A percentile compares a stretch with the other conserved stretches of the same genome.
phyloP scores from a whole-genome alignment of 805 yeast genomes.

The Saccharomycopsis sp. region DNA sequence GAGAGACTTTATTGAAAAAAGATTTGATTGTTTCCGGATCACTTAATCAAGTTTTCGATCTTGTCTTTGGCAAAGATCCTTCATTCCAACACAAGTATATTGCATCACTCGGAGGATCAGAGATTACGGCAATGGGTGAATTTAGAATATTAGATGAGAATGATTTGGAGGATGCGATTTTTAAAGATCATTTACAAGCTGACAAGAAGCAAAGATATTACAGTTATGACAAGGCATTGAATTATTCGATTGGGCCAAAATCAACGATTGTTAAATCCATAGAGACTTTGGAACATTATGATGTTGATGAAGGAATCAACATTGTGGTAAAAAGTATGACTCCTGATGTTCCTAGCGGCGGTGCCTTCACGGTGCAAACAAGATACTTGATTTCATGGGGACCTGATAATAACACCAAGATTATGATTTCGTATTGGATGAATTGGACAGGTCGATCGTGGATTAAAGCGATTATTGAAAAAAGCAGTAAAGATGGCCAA shows the following conservation, averaged over 20 bases:
- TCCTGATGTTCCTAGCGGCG: constrained; percentile 95
- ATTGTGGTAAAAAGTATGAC: constrained; percentile 63
- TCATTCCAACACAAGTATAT: constrained; percentile 37
- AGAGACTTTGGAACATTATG: constrained; percentile 50
- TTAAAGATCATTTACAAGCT: constrained; percentile 31
- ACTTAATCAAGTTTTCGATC: constrained; percentile 62
- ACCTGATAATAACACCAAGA: constrained; percentile 46
- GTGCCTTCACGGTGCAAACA: constrained; percentile 68
- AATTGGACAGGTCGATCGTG: constrained; percentile 91
- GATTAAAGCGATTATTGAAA: constrained; percentile 86
- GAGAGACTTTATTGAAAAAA: constrained; percentile 46
- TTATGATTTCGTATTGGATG: constrained; percentile 64
- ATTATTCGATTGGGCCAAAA: constrained; percentile 86
- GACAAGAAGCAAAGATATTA: constrained; percentile 44
- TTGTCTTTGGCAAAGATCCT: constrained; percentile 58
- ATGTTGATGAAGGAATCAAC: constrained; percentile 47
- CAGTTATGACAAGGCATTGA: constrained; percentile 66
- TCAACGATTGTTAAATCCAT: constrained; percentile 63
- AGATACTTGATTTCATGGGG: constrained; percentile 74
- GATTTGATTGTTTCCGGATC: constrained; percentile 59
- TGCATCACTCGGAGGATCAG: constrained; percentile 32
- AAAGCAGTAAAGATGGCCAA: constrained; percentile 78
- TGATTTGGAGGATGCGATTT: constrained; percentile 28
- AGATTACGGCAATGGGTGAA: constrained; percentile 26
- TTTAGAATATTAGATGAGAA: constrained; percentile 28